Base-by-base conservation (phyloP, 2,329 filamentous ascomycete species). In the Aspergillus fijiensis region DNA sequence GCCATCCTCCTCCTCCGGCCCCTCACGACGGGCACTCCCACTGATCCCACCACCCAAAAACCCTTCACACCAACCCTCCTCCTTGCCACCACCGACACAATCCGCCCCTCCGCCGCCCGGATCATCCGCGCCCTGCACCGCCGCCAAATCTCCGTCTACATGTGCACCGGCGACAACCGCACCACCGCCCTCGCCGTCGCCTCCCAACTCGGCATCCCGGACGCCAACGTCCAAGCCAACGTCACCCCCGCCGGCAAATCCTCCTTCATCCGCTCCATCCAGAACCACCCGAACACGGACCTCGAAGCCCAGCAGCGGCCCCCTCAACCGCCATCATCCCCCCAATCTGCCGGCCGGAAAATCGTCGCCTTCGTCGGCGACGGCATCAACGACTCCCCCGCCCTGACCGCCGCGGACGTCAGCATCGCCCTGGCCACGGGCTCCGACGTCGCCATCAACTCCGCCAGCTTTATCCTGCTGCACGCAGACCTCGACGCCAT, bases 131-230 rank as follows among this genome's bases (percentile, higher is more conserved):
- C 87, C 1, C 84, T 96, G 0, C 83, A 85, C 49, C 75, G 82
- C 4, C 84, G 84, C 16, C 87, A 89, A 21, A 87, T 90, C 51
- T 85, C 87, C 33, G 89, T 96, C 4, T 96, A 89, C 87, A 96
- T 97, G 91, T 87, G 96, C 42, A 96, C 92, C 0, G 93, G 93
- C 31, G 93, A 97, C 79, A 96, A 96, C 70, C 79, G 81, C n/a
- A 87, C 81, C n/a, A 97, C 93, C 0, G 93, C 93, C 2, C 81
- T 84, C 21, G 91, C 92, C 0, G 91, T 97, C 2, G 93, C 90
- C 1, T 78, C 82, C 2, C 85, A 86, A 69, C 82, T 96, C 19
- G 91, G 91, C 23, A 96, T 97, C 64, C 83, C 86, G 0, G 69
- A 81, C 0, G 78, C 81, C 57, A 90, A 96, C 71, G 88, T 97